Evolutionary conservation across 2,329 filamentous ascomycete species (phyloP).

Genomic region (Fusarium ramigenum): DNA sequence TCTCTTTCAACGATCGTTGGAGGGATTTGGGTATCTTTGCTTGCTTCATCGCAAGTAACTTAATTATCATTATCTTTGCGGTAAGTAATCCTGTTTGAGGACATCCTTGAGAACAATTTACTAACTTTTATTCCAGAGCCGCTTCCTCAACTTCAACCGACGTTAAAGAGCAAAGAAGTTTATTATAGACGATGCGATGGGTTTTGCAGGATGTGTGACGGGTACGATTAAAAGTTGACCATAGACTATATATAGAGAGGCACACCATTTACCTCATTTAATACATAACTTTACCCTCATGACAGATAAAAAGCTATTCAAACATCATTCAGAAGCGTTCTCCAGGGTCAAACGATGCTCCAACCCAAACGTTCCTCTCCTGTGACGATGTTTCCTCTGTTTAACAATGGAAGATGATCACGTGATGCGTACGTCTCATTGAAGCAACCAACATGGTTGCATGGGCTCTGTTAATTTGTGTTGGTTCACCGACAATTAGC

Average conservation of each 20-base stretch:
- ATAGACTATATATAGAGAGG: neutral
- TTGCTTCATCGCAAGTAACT: slow-evolving; percentile 80
- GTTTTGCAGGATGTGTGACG: neutral
- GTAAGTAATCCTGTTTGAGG: slow-evolving; percentile 51
- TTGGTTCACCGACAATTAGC: neutral
- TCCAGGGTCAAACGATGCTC: neutral
- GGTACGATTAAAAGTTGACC: neutral
- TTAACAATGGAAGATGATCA: neutral
- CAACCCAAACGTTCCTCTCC: neutral
- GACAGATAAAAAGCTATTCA: neutral
- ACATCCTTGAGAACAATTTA: neutral
- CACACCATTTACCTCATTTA: neutral
- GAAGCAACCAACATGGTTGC: neutral
- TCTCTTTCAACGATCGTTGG: slow-evolving; percentile 77
- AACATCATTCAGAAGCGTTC: too few relatives aligned
- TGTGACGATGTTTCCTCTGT: neutral
- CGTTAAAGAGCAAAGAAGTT: slow-evolving; percentile 46
- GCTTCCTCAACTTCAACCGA: slow-evolving; percentile 63
- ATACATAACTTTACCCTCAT: neutral
- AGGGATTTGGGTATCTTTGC: slow-evolving; percentile 82
- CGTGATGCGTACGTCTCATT: neutral
- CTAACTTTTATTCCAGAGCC: slow-evolving; percentile 49
- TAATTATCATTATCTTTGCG: slow-evolving; percentile 67
- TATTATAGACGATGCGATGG: neutral
- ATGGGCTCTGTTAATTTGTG: neutral